Evolutionary conservation across 1,139 yeast genomes (phyloP), one percentile per base, ranked within the genome.

Genomic region (Yamadazyma trypodendri): DNA sequence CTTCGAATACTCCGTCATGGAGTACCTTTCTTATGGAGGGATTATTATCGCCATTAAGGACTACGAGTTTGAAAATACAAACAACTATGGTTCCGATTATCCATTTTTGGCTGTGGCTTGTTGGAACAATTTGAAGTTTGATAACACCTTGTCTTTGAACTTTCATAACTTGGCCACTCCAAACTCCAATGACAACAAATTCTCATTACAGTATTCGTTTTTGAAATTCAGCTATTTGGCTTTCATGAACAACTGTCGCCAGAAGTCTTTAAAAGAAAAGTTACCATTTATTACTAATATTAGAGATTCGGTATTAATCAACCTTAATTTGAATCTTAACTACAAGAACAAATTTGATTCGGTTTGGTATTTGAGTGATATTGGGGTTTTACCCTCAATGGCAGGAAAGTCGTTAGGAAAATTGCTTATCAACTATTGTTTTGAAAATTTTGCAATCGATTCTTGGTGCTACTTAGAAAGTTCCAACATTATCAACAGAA

Each of bases 401-500:
- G 58, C 63, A 44, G 72, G 73, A 37, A 62, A 61, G 40, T 69
- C 72, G 6, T 55, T 66, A 40, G 73, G 70, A 35, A 61, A 58
- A 46, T 49, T 56, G 36, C 54, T 67, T 36, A 51, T 66, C 38
- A 56, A 64, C 35, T 61, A 62, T 49, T 53, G 60, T 36, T 43
- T 60, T 33, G 55, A 54, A 12, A 51, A 53, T 37, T 60, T 49
- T 43, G 49, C 50, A 16, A 31, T 46, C 6, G 50, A 52, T 35
- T 39, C 51, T 16, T 56, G 57, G 56, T 51, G 64, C 39, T 75
- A 75, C 50, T 63, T 75, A 49, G 80, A 75, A 53, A 66, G 74
- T 41, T 72, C 79, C 18, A 76, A 75, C 55, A 75, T 76, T 16
- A 62, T 68, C 42, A 75, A 75, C 50, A 62, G 78, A 39, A 60